phyloP scores from a whole-genome alignment of 208 protist genomes.

The Leishmania aethiopica region DNA sequence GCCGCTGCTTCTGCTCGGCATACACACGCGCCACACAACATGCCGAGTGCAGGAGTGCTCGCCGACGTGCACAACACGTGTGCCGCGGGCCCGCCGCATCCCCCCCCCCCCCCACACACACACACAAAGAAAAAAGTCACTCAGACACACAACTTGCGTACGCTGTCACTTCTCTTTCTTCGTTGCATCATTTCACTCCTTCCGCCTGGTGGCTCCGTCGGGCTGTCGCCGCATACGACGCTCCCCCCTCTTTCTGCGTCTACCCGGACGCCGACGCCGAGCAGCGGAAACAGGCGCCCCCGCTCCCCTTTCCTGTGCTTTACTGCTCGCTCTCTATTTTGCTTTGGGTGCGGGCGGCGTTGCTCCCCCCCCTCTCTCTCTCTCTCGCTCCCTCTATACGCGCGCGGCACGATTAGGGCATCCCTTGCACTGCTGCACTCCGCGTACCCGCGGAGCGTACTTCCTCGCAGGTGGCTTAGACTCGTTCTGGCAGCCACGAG shows the following conservation, averaged over 20 bases:
- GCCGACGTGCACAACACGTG: not conserved
- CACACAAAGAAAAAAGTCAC: not conserved
- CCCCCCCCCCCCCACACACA: not conserved
- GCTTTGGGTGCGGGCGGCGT: too few species aligned
- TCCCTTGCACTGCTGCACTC: too few species aligned
- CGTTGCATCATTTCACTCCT: not conserved
- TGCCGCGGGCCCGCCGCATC: not conserved
- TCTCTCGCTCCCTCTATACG: too few species aligned
- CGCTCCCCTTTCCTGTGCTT: not conserved
- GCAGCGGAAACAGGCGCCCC: too few species aligned
- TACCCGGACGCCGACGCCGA: not conserved
- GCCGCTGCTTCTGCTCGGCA: not conserved
- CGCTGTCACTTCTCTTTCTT: slow-evolving; percentile 10
- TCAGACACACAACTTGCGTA: not conserved
- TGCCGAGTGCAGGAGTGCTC: not conserved
- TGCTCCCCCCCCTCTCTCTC: too few species aligned
- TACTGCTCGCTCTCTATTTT: too few species aligned
- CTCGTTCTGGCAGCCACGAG: not conserved
- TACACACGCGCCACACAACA: not conserved
- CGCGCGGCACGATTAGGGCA: too few species aligned
- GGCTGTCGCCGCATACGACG: not conserved
- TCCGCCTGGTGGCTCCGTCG: not conserved
- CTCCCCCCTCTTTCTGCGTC: not conserved
- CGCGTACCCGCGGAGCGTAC: not conserved
- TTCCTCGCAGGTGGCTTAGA: too few species aligned